A percentile compares a stretch with the other conserved stretches of the same genome.
Evolutionary conservation across 1,139 yeast genomes (phyloP).

Genomic region (Meyerozyma guilliermondii): DNA sequence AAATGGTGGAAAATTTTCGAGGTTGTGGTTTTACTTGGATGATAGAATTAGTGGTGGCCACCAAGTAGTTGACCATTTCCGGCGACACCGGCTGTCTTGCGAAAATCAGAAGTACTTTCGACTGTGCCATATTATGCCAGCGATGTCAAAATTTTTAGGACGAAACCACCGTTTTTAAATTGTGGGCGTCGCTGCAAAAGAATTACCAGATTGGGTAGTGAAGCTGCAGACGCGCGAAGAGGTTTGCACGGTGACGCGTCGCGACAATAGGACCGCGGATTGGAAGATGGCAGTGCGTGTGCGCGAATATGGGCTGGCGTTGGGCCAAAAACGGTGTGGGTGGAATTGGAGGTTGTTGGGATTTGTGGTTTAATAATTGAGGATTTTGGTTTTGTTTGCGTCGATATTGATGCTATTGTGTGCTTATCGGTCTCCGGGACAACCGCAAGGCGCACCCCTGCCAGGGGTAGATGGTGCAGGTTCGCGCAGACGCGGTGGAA

Average conservation of each 20-base stretch:
- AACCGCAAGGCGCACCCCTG: not conserved
- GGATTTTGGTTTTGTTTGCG: slow-evolving; percentile 21
- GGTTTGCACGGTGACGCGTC: not conserved
- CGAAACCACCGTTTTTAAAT: not conserved
- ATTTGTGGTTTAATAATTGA: too few species aligned
- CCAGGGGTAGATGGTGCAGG: not conserved
- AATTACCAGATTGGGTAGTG: slow-evolving; percentile 1
- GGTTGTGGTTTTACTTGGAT: slow-evolving; percentile 47
- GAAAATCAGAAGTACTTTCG: slow-evolving; percentile 66
- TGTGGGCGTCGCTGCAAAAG: not conserved
- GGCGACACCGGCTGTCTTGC: slow-evolving; percentile 70
- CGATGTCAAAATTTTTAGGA: not conserved
- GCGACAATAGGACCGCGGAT: not conserved
- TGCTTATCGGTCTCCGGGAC: not conserved
- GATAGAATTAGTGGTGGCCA: slow-evolving; percentile 73
- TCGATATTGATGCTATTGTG: too few species aligned
- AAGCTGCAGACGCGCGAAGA: not conserved
- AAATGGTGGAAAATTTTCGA: not conserved
- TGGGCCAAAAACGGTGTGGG: too few species aligned
- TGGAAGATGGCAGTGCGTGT: too few species aligned
- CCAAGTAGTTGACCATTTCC: slow-evolving; percentile 79
- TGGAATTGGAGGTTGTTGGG: too few species aligned
- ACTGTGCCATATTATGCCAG: slow-evolving; percentile 34
- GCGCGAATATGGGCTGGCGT: too few species aligned
- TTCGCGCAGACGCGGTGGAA: not conserved